phyloP scores from a whole-genome alignment of 129 eudicot genomes.

The Flaveria robusta region DNA sequence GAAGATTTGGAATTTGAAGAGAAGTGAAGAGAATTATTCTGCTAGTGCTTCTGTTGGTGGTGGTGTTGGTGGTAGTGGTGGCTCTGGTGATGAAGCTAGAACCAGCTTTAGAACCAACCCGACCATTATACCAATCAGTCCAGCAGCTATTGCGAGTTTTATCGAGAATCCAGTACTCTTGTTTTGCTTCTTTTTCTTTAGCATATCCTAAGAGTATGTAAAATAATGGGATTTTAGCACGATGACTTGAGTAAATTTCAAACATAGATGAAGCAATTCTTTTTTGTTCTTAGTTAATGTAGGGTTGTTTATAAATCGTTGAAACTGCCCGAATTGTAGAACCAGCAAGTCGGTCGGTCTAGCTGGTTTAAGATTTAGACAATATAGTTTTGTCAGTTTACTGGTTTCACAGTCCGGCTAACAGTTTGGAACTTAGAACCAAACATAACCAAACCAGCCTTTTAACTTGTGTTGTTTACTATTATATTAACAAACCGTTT shows the following conservation, averaged over 20 bases:
- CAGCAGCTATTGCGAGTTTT: constrained; percentile 63
- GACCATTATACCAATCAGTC: constrained; percentile 60
- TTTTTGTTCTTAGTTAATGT: not conserved
- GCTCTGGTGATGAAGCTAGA: constrained; percentile 36
- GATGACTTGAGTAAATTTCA: not conserved
- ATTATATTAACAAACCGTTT: not conserved
- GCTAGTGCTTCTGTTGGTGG: constrained; percentile 35
- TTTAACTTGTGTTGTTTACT: not conserved
- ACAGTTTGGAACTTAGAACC: not conserved
- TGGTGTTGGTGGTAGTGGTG: constrained; percentile 11
- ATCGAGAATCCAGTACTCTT: constrained; percentile 58
- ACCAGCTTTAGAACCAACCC: constrained; percentile 66
- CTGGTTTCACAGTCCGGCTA: not conserved
- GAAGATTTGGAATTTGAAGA: not conserved
- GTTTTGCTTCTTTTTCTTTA: constrained; percentile 50
- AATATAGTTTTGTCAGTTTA: not conserved
- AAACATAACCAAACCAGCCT: not conserved
- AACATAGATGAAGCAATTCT: not conserved
- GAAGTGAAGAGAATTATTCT: constrained; percentile 22
- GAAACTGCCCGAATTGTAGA: not conserved
- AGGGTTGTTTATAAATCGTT: not conserved
- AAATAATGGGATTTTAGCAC: constrained; percentile 12
- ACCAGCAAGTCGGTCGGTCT: not conserved
- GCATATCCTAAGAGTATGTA: constrained; percentile 44
- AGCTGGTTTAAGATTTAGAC: not conserved